These are phyloP conservation scores for Isabelozyma heimii DNA, from an alignment of 805 yeast species.

Conservation along the genomic window DNA sequence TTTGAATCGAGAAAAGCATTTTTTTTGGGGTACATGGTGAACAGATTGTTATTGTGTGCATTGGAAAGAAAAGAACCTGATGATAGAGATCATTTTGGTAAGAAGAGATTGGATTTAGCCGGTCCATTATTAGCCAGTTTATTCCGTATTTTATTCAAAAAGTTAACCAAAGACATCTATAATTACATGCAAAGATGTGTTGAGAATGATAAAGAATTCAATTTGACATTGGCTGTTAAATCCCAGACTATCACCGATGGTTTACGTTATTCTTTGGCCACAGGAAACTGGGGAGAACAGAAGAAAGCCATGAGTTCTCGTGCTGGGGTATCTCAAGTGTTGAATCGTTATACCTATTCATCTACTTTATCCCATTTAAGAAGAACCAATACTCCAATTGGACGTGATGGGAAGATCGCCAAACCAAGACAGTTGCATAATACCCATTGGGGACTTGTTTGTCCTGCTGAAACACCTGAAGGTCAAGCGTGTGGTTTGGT, in stretches of 20 bases:
- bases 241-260: conserved; percentile 97
- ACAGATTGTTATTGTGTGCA: conserved; percentile 90
- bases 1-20: conserved; percentile 95
- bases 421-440: conserved; percentile 98
- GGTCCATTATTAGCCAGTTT: conserved; percentile 96
- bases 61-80: conserved; percentile 97
- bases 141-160: conserved; percentile 91
- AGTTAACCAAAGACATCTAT: conserved; percentile 93
- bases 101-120: conserved; percentile 95
- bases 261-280: conserved; percentile 93
- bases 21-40: conserved; percentile 97
- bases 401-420: conserved; percentile 98
- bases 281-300: conserved; percentile 99
- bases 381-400: conserved; percentile 98
- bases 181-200: conserved; percentile 99
- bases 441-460: conserved; percentile 99
- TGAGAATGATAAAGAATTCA: conserved; percentile 96
- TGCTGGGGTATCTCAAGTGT: conserved; percentile 99
- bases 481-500: conserved; percentile 99
- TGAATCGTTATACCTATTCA: conserved; percentile 95
- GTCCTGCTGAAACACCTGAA: conserved; percentile 99
- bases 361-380: conserved; percentile 98
- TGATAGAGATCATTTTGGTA: conserved; percentile 99
- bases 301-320: conserved; percentile 98
- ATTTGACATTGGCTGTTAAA: conserved; percentile 93